Conservation (phyloP, 202 grass and related monocot genomes). For the Miscanthus sacchariflorus region DNA sequence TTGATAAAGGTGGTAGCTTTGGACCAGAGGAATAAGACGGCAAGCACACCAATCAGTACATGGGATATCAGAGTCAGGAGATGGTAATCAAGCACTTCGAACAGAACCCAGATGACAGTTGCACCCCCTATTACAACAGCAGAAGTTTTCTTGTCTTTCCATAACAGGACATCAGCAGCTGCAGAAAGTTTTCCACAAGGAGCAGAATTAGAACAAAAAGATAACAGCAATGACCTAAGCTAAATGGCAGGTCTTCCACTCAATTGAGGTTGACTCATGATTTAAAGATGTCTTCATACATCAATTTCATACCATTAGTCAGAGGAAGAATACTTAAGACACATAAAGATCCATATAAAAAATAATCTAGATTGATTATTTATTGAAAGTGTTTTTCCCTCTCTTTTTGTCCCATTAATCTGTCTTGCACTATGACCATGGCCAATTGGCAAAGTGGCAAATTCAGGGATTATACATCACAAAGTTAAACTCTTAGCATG, state of each 20-base stretch:
- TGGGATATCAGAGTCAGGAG: conserved; percentile 83
- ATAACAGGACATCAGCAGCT: conserved; percentile 93
- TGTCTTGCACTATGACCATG: background rate
- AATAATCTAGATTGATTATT: background rate
- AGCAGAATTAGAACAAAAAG: conserved; percentile 9
- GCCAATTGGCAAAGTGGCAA: background rate
- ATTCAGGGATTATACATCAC: background rate
- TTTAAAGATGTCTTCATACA: background rate
- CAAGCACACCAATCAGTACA: conserved; percentile 69
- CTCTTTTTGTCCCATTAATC: background rate
- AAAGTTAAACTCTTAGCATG: background rate
- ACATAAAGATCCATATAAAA: background rate
- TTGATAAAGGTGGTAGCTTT: conserved; percentile 78
- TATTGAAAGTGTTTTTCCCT: background rate
- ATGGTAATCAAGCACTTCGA: conserved; percentile 84
- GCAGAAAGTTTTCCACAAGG: conserved; percentile 34
- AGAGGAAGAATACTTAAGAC: no score
- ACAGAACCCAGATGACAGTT: conserved; percentile 79
- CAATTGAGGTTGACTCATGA: background rate
- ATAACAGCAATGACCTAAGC: background rate
- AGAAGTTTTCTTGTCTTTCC: conserved; percentile 95
- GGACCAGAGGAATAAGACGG: conserved; percentile 82
- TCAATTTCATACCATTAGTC: background rate
- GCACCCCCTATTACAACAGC: conserved; percentile 65
- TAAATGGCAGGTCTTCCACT: background rate